Conservation (phyloP, 257 asterid genomes). For the Lantana camara region DNA sequence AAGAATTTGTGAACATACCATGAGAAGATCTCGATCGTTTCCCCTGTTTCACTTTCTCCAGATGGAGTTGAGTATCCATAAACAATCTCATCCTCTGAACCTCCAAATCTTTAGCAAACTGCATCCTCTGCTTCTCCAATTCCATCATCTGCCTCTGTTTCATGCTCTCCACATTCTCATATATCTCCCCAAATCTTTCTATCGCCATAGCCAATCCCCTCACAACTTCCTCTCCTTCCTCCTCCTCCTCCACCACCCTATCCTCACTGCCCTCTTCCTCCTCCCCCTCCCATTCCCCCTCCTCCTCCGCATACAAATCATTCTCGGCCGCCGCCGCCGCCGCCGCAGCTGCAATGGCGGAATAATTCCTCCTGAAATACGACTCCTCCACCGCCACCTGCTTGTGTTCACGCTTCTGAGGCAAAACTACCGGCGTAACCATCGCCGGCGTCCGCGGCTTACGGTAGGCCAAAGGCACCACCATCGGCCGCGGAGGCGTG, state of each 20-base stretch:
- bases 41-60: constrained; percentile 60
- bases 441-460: constrained; percentile 28
- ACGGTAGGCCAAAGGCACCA: constrained; percentile 36
- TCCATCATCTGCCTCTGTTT: constrained; percentile 87
- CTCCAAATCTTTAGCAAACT: constrained; percentile 82
- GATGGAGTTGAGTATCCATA: constrained; percentile 73
- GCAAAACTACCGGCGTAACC: constrained; percentile 45
- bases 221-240: constrained; percentile 48
- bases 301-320: constrained; percentile 46
- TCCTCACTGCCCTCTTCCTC: constrained; percentile 35
- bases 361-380: constrained; percentile 58
- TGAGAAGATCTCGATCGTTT: constrained; percentile 56
- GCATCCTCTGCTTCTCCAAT: constrained; percentile 88
- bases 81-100: constrained; percentile 82
- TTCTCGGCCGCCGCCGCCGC: constrained; percentile 47
- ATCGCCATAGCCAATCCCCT: constrained; percentile 70
- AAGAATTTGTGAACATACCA: constrained; percentile 42
- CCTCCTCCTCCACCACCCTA: constrained; percentile 31
- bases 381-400: constrained; percentile 45
- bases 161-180: constrained; percentile 75
- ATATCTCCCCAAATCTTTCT: constrained; percentile 72
- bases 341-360: constrained; percentile 75
- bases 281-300: constrained; percentile 43
- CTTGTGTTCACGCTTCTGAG: constrained; percentile 80
- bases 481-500: constrained; percentile 36